Conservation (phyloP, 768 basidiomycete genomes). For the Tricholoma sp. region DNA sequence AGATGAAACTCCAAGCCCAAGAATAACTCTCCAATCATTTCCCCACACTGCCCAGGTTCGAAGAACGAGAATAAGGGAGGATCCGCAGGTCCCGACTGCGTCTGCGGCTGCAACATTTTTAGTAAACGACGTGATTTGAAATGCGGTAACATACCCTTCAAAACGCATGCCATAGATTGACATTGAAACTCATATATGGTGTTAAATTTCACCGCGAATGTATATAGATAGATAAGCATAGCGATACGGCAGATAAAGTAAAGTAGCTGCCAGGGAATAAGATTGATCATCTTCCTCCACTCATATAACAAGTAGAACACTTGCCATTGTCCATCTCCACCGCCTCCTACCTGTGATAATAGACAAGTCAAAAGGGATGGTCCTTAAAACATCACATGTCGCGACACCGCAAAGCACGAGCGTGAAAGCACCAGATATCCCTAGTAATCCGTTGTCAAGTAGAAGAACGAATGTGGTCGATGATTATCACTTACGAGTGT, state of each 20-base stretch:
- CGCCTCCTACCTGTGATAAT: conserved; percentile 20
- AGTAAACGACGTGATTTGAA: neutral
- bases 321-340: conserved; percentile 31
- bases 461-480: too few relatives aligned
- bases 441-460: too few relatives aligned
- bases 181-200: conserved; percentile 28
- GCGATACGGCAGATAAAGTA: conserved; percentile 27
- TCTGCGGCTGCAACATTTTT: conserved; percentile 20
- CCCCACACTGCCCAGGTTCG: conserved; percentile 31
- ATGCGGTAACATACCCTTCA: conserved; percentile 21
- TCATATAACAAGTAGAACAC: neutral
- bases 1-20: conserved; percentile 17
- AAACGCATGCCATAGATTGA: conserved; percentile 26
- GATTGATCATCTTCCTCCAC: neutral
- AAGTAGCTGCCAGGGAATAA: conserved; percentile 21
- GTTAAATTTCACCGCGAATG: conserved; percentile 28
- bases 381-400: conserved; percentile 26
- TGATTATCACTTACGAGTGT: too few relatives aligned
- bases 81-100: conserved; percentile 26
- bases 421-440: too few relatives aligned
- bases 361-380: conserved; percentile 7
- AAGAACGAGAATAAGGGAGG: conserved; percentile 28
- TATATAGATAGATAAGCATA: conserved; percentile 29
- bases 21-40: conserved; percentile 18
- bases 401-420: conserved; percentile 15